Conservation (phyloP, 208 protist species). For the Trypanosoma conorhini region DNA sequence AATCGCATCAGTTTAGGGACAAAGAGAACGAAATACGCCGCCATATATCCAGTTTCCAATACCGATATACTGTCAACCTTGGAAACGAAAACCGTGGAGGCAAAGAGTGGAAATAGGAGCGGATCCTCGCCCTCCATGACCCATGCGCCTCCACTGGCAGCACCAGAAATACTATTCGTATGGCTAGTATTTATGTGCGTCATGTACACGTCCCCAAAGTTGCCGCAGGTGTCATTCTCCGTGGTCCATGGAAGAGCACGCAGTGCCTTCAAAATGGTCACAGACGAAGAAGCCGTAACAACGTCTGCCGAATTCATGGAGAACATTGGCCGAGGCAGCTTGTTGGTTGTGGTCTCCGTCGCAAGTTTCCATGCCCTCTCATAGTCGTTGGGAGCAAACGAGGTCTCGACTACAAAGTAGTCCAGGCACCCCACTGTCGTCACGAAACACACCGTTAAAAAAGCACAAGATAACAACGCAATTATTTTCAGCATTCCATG, state of each 20-base stretch:
- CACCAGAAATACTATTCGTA: constrained; percentile 1
- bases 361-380: constrained; percentile 15
- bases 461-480: background rate
- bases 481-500: constrained; percentile 18
- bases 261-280: constrained; percentile 21
- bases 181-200: background rate
- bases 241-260: constrained; percentile 12
- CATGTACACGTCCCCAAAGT: constrained; percentile 11
- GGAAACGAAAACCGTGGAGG: constrained; percentile 19
- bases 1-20: background rate
- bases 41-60: constrained; percentile 15
- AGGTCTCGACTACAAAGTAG: constrained; percentile 11
- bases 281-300: background rate
- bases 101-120: constrained; percentile 25
- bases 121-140: constrained; percentile 22
- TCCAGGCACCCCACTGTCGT: constrained; percentile 17
- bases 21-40: constrained; percentile 11
- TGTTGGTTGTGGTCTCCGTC: background rate
- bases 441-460: constrained; percentile 21
- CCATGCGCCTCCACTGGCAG: background rate
- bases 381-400: constrained; percentile 7
- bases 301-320: background rate
- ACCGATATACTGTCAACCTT: constrained; percentile 23
- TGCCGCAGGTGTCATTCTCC: constrained; percentile 18
- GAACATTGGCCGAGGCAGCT: no score